Evolutionary conservation across 306 rosid genomes (phyloP).

Genomic region (Dalbergia oliveri): DNA sequence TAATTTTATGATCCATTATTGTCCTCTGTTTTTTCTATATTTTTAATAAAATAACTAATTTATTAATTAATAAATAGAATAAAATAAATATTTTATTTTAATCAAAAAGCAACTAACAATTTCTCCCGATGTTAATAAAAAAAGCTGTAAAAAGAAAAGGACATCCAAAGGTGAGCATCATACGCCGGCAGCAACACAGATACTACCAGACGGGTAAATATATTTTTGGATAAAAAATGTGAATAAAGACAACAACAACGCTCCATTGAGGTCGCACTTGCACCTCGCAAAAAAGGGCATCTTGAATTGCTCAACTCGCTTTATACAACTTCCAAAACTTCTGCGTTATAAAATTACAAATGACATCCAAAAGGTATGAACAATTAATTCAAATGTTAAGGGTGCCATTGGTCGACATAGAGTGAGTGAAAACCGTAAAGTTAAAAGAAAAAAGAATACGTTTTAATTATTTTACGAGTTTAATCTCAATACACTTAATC

Average conservation of each 20-base stretch:
- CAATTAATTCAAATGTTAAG: neutral
- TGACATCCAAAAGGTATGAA: too few species aligned
- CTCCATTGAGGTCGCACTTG: neutral
- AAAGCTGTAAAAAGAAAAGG: neutral
- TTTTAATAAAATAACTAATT: too few species aligned
- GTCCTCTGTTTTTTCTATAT: too few species aligned
- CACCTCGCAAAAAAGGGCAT: neutral
- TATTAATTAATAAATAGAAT: too few species aligned
- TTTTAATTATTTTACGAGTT: too few species aligned
- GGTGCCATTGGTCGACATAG: neutral
- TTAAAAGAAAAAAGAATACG: neutral
- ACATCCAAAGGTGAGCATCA: neutral
- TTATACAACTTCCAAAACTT: conserved; percentile 17
- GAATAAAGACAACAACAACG: conserved; percentile 12
- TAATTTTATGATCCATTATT: too few species aligned
- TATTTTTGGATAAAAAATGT: neutral
- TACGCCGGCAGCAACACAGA: conserved; percentile 1
- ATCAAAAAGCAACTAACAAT: too few species aligned
- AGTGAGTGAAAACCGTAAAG: neutral
- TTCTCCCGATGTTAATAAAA: too few species aligned
- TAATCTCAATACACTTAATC: too few species aligned
- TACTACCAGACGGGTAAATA: neutral
- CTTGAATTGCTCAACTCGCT: neutral
- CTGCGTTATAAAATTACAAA: neutral
- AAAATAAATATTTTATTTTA: too few species aligned